These are phyloP conservation scores for Iris macrosiphon DNA, from an alignment of 106 monocot genomes.

Conservation along the genomic window DNA sequence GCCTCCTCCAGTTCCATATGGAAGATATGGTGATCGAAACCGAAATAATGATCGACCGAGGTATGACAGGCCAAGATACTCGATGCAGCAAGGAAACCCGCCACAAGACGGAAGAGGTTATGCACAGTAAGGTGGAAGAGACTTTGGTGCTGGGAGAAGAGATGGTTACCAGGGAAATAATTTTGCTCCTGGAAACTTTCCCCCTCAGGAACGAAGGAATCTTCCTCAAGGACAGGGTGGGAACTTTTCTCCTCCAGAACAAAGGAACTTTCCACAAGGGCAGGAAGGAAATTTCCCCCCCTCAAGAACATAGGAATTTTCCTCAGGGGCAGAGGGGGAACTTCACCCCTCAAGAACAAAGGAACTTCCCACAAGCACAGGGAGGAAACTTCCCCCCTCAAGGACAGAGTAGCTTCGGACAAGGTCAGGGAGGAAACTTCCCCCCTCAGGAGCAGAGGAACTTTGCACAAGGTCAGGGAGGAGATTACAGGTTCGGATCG, in stretches of 20 bases:
- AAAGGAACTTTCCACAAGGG: too few species aligned
- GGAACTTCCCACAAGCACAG: slow-evolving; percentile 6
- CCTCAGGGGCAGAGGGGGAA: slow-evolving; percentile 1
- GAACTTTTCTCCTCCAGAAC: background rate
- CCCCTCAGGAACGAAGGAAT: too few species aligned
- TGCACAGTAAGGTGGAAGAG: slow-evolving; percentile 5
- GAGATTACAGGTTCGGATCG: slow-evolving; percentile 4
- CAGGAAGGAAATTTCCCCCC: too few species aligned
- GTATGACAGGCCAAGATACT: slow-evolving; percentile 18
- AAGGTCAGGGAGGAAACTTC: slow-evolving; percentile 30
- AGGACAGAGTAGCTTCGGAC: slow-evolving; percentile 25
- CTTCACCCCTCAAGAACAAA: slow-evolving; percentile 5
- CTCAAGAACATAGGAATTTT: too few species aligned
- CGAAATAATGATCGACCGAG: slow-evolving; percentile 56
- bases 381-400: slow-evolving; percentile 1
- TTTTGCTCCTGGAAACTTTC: too few species aligned
- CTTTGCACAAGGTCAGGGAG: slow-evolving; percentile 29
- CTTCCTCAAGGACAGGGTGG: too few species aligned
- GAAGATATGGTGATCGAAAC: slow-evolving; percentile 48
- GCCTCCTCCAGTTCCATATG: slow-evolving; percentile 82
- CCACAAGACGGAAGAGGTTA: slow-evolving; percentile 30
- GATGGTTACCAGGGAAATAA: background rate
- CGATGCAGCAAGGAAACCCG: slow-evolving; percentile 30
- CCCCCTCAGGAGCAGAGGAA: slow-evolving; percentile 36
- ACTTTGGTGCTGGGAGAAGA: background rate